Conservation (phyloP, 441 rosid species). For the Mallotus repandus region DNA sequence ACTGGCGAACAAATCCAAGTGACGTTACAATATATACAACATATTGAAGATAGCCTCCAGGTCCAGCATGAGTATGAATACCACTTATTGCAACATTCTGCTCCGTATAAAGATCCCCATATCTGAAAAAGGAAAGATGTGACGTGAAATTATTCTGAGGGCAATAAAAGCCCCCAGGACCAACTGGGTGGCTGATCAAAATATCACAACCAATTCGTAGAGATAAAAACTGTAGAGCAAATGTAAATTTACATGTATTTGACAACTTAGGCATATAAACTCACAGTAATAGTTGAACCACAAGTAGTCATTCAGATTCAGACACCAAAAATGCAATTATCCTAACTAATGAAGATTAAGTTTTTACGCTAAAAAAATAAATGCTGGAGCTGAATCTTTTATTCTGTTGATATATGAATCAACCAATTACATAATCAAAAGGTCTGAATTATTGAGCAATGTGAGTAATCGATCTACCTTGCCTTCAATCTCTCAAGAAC, state of each 20-base stretch:
- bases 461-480: constrained; percentile 42
- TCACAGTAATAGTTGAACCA: background rate
- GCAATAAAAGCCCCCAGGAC: background rate
- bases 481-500: constrained; percentile 84
- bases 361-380: background rate
- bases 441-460: background rate
- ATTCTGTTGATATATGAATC: background rate
- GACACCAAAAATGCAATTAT: no score
- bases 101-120: constrained; percentile 74
- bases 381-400: background rate
- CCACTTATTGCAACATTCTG: constrained; percentile 89
- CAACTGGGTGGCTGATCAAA: background rate
- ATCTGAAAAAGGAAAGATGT: constrained; percentile 38
- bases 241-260: background rate
- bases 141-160: background rate
- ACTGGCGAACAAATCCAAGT: constrained; percentile 88
- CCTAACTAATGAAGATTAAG: background rate
- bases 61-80: constrained; percentile 92
- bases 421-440: background rate
- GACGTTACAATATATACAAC: constrained; percentile 82
- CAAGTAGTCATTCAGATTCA: background rate
- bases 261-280: background rate
- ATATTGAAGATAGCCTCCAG: constrained; percentile 95
- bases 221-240: background rate
- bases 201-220: background rate